Conservation (phyloP, 164 flowering plant genomes). For the Magnolia kwangsiensis region DNA sequence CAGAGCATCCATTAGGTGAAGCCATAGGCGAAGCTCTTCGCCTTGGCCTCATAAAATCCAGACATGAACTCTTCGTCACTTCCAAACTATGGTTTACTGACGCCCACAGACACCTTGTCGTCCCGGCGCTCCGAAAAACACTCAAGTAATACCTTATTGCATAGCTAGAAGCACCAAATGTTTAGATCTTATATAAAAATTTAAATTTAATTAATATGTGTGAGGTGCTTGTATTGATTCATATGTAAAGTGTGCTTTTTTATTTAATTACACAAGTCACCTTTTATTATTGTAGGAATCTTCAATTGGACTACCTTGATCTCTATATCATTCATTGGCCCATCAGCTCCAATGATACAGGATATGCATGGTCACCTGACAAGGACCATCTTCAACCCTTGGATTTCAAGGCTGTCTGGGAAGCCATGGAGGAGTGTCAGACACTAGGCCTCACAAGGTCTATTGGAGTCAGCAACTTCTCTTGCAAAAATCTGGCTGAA, state of each 20-base stretch:
- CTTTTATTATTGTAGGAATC: slow-evolving; percentile 17
- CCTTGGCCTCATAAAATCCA: slow-evolving; percentile 23
- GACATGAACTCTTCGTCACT: slow-evolving; percentile 30
- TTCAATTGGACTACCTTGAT: slow-evolving; percentile 36
- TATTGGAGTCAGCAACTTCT: slow-evolving; percentile 23
- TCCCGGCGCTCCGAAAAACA: slow-evolving; percentile 28
- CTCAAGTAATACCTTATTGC: slow-evolving; percentile 15
- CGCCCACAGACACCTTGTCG: slow-evolving; percentile 20
- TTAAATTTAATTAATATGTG: no score
- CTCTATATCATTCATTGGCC: slow-evolving; percentile 42
- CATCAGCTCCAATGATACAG: slow-evolving; percentile 14
- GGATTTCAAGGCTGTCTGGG: slow-evolving; percentile 13
- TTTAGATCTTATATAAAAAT: no score
- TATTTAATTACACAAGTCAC: neutral
- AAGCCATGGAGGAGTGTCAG: slow-evolving; percentile 22
- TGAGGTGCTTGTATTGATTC: no score
- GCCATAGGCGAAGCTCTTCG: slow-evolving; percentile 28
- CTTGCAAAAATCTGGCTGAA: slow-evolving; percentile 17
- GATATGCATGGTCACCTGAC: neutral
- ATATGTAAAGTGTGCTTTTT: no score
- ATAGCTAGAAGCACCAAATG: no score
- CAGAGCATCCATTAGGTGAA: slow-evolving; percentile 26
- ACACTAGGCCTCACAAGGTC: slow-evolving; percentile 16
- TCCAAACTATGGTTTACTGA: slow-evolving; percentile 26
- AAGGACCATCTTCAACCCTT: slow-evolving; percentile 11